phyloP scores from a whole-genome alignment of 495 filamentous ascomycete species.

The Aspergillus nidulans region DNA sequence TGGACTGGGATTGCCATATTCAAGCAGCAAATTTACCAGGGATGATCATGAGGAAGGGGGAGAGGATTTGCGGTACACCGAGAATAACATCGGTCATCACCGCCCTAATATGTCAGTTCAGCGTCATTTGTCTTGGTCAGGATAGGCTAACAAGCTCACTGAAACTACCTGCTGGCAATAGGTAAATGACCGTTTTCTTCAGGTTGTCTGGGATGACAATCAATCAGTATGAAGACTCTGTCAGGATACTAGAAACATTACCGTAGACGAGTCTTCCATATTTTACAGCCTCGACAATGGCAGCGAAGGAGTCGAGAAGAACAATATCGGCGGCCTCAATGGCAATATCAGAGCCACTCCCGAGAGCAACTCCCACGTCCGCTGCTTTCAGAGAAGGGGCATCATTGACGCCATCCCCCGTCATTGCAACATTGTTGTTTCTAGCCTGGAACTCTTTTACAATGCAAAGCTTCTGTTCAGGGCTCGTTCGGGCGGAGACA shows the following conservation, averaged over 20 bases:
- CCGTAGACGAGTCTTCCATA: slow-evolving; percentile 49
- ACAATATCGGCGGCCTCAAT: slow-evolving; percentile 71
- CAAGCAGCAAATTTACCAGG: too few species aligned
- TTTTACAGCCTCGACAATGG: slow-evolving; percentile 63
- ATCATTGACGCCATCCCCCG: slow-evolving; percentile 58
- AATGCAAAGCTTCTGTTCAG: slow-evolving; percentile 72
- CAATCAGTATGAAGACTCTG: neutral
- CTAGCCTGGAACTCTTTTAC: slow-evolving; percentile 58
- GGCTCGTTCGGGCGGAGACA: slow-evolving; percentile 69
- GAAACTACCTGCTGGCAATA: slow-evolving; percentile 61
- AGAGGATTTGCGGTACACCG: slow-evolving; percentile 63
- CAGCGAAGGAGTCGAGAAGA: slow-evolving; percentile 60
- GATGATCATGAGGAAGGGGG: slow-evolving; percentile 67
- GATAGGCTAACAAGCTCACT: slow-evolving; percentile 49
- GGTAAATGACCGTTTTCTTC: slow-evolving; percentile 52
- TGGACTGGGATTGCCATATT: slow-evolving; percentile 56
- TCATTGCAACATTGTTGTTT: slow-evolving; percentile 47
- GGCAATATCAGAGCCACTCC: slow-evolving; percentile 54
- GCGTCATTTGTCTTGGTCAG: neutral
- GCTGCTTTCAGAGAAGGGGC: slow-evolving; percentile 52
- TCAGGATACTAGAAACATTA: neutral
- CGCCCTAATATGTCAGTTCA: slow-evolving; percentile 31
- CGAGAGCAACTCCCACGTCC: slow-evolving; percentile 51
- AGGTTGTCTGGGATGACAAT: slow-evolving; percentile 43
- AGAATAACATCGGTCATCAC: slow-evolving; percentile 64